Conservation (phyloP, 352 stramenopile genomes). For the Globisporangium orthogonon region DNA sequence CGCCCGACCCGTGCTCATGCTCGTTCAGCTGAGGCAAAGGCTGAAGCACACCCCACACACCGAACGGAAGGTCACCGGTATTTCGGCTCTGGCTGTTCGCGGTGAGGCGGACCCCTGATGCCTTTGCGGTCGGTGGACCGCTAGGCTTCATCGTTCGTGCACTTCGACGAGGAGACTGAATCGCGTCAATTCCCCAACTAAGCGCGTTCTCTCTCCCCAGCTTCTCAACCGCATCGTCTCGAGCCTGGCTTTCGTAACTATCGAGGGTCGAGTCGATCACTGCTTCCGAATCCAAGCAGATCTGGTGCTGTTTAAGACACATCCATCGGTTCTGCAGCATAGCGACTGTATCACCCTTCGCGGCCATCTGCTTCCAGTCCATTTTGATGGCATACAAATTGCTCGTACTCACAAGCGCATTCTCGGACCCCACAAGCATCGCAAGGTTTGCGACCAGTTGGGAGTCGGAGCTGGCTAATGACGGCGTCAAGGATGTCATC, state of each 20-base stretch:
- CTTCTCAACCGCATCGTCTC: slow-evolving; percentile 62
- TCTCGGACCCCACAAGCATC: slow-evolving; percentile 47
- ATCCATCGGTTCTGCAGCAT: slow-evolving; percentile 61
- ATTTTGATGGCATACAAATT: slow-evolving; percentile 12
- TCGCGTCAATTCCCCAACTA: slow-evolving; percentile 76
- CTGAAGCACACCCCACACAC: slow-evolving; percentile 65
- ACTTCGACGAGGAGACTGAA: slow-evolving; percentile 66
- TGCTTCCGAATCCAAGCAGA: slow-evolving; percentile 57
- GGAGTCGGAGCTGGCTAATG: slow-evolving; percentile 43
- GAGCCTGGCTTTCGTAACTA: slow-evolving; percentile 41
- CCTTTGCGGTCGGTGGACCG: neutral
- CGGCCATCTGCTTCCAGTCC: slow-evolving; percentile 14
- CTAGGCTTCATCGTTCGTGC: slow-evolving; percentile 1
- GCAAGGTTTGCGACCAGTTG: slow-evolving; percentile 61
- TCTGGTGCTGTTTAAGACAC: slow-evolving; percentile 65
- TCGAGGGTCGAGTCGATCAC: slow-evolving; percentile 72
- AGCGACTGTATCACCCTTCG: slow-evolving; percentile 16
- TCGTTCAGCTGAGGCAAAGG: slow-evolving; percentile 71
- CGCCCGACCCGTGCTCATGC: slow-evolving; percentile 29
- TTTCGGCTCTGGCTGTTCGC: neutral
- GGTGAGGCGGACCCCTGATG: neutral
- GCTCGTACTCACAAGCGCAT: slow-evolving; percentile 22
- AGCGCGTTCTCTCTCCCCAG: slow-evolving; percentile 73
- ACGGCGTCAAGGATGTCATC: slow-evolving; percentile 31
- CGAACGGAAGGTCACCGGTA: slow-evolving; percentile 40